Evolutionary conservation across 768 basidiomycete genomes (phyloP).

Genomic region (Neoboletus subvelutipes): DNA sequence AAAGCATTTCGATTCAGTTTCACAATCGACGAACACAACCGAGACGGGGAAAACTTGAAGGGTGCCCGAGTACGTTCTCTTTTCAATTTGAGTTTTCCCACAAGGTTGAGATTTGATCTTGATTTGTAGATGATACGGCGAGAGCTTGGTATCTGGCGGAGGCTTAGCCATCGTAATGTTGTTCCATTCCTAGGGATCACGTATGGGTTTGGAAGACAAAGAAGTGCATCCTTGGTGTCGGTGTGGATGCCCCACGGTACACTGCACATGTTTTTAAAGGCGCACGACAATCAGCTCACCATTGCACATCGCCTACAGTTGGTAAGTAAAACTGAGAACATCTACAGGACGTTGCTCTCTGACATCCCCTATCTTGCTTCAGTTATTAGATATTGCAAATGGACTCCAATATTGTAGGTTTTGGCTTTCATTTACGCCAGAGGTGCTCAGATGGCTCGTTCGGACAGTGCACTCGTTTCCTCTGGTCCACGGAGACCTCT

Average conservation of each 20-base stretch:
- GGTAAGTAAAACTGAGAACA: not conserved
- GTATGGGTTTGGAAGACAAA: conserved; percentile 5
- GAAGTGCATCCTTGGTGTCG: conserved; percentile 5
- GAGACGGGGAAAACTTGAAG: not conserved
- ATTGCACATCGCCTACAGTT: conserved; percentile 4
- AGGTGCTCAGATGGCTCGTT: not conserved
- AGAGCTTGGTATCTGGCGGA: conserved; percentile 10
- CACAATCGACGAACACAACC: not conserved
- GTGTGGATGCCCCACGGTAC: conserved; percentile 9
- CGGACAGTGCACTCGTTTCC: conserved; percentile 11
- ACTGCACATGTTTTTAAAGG: conserved; percentile 2
- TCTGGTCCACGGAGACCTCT: conserved; percentile 8
- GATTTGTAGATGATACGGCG: conserved; percentile 2
- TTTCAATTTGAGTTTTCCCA: not conserved
- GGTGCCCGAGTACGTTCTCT: conserved; percentile 3
- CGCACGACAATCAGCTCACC: not conserved
- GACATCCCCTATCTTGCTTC: not conserved
- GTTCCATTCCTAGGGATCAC: conserved; percentile 5
- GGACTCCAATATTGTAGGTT: conserved; percentile 8
- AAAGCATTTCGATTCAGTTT: conserved; percentile 10
- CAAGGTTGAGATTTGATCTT: not conserved
- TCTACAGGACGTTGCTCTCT: not conserved
- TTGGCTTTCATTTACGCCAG: not conserved
- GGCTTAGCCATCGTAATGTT: conserved; percentile 1
- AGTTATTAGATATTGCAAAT: conserved; percentile 7